phyloP scores from a whole-genome alignment of 2,329 filamentous ascomycete genomes.

The Lomentospora prolificans region DNA sequence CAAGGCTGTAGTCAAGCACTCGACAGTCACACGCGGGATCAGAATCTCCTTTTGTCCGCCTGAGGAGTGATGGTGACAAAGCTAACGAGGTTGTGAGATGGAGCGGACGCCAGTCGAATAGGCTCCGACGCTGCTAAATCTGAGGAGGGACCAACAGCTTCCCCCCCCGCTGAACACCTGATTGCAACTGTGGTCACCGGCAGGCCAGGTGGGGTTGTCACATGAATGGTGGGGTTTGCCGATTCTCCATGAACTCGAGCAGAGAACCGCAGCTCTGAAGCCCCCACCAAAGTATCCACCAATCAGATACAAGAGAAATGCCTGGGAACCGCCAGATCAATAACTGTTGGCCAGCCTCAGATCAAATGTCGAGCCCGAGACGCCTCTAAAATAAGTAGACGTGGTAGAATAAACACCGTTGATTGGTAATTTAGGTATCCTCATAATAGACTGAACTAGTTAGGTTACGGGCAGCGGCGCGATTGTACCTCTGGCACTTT shows the following conservation, averaged over 20 bases:
- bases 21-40: background rate
- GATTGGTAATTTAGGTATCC: too few species aligned
- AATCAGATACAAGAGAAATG: background rate
- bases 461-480: too few species aligned
- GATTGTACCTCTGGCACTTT: too few species aligned
- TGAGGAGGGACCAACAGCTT: background rate
- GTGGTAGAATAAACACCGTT: too few species aligned
- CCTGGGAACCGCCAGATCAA: too few species aligned
- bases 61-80: background rate
- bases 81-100: background rate
- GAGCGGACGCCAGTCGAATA: background rate
- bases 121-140: background rate
- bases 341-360: too few species aligned
- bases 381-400: too few species aligned
- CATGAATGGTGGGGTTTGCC: slow-evolving; percentile 6
- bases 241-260: background rate
- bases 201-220: slow-evolving; percentile 1
- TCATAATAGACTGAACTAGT: too few species aligned
- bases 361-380: too few species aligned
- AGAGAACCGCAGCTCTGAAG: too few species aligned
- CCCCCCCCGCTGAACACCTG: background rate
- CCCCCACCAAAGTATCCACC: too few species aligned
- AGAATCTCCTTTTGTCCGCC: background rate
- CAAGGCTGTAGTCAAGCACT: background rate
- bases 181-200: background rate